Evolutionary conservation across 495 filamentous ascomycete species (phyloP), one percentile per base, ranked within the genome.

Genomic region (Aspergillus nanangensis): DNA sequence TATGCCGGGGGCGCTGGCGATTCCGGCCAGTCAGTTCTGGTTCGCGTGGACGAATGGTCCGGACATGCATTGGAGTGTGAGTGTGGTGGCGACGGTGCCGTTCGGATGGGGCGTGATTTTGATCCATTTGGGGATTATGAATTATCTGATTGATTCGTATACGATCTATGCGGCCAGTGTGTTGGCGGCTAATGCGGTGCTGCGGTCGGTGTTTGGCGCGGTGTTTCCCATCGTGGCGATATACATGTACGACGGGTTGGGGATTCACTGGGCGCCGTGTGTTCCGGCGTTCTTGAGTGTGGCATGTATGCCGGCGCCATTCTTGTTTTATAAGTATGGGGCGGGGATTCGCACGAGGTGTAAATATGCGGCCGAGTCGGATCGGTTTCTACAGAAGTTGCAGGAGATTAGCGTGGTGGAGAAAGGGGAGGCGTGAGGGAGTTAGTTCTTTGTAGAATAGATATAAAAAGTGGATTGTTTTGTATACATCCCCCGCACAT

Each of bases 191-290:
- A 84, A 80, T 51, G 62, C 76, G n/a, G 71, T 83, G 3, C 61
- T 83, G 17, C 81, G 84, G 11, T 83, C 78, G 9, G 65, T 84
- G 3, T 83, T 84, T 50, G 82, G 81, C 34, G 80, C 80, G 14
- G 78, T 71, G 0, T 86, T 87, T 62, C 84, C 84, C 1, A 66
- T 88, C 0, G 86, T 88, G 62, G 86, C 82, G 0, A 73, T 70
- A 0, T 53, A 77, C 35, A 80, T 87, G 78, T 87, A 83, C 62
- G 36, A 60, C 5, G 66, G 74, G 47, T 70, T 88, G 1, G 83
- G 84, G 45, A 75, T 79, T 41, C 80, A 86, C 61, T 86, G 82
- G 83, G 83, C 81, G 7, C 78, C 71, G 27, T 74, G 72, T 4
- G 65, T 88, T 23, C 81, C 82, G 2, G 84, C 81, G 0, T 86